Conservation (phyloP, 2,329 filamentous ascomycete genomes). For the Escovopsis sp. region DNA sequence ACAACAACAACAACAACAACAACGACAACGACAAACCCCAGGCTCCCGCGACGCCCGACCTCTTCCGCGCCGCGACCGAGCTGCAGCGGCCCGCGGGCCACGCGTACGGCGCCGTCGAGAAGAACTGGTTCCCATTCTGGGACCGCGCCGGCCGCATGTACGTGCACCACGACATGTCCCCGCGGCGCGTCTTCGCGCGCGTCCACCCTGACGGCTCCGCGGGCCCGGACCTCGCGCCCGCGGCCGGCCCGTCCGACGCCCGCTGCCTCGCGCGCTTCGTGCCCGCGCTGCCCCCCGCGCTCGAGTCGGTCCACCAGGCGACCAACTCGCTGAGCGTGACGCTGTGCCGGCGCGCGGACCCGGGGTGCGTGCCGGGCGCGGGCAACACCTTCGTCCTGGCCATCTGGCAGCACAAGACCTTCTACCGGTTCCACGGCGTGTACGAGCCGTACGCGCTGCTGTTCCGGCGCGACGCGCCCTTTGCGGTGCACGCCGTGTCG, state of each 20-base stretch:
- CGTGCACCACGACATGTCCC: constrained; percentile 37
- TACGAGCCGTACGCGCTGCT: constrained; percentile 43
- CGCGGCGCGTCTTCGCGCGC: constrained; percentile 33
- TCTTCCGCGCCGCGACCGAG: constrained; percentile 32
- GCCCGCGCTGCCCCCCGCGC: constrained; percentile 19
- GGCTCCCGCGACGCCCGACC: no score
- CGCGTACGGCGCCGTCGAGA: constrained; percentile 31
- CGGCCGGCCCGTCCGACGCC: constrained; percentile 22
- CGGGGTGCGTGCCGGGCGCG: constrained; percentile 24
- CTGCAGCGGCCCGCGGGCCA: constrained; percentile 31
- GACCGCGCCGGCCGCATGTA: constrained; percentile 30
- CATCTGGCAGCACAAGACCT: constrained; percentile 41
- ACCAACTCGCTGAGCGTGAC: constrained; percentile 44
- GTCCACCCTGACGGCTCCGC: constrained; percentile 30
- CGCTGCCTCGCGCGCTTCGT: constrained; percentile 32
- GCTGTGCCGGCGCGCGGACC: constrained; percentile 34
- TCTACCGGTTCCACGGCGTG: constrained; percentile 30
- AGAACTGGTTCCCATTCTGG: constrained; percentile 52
- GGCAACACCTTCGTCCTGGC: constrained; percentile 40
- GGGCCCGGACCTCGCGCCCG: constrained; percentile 30
- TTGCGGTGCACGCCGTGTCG: constrained; percentile 34
- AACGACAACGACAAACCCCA: constrained; percentile 9
- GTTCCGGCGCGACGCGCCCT: constrained; percentile 32
- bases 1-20: constrained; percentile 9
- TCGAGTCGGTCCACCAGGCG: constrained; percentile 41